A percentile compares a stretch with the other conserved stretches of the same genome.
phyloP scores from a whole-genome alignment of 495 filamentous ascomycete genomes.

The Penicillium crystallinum region DNA sequence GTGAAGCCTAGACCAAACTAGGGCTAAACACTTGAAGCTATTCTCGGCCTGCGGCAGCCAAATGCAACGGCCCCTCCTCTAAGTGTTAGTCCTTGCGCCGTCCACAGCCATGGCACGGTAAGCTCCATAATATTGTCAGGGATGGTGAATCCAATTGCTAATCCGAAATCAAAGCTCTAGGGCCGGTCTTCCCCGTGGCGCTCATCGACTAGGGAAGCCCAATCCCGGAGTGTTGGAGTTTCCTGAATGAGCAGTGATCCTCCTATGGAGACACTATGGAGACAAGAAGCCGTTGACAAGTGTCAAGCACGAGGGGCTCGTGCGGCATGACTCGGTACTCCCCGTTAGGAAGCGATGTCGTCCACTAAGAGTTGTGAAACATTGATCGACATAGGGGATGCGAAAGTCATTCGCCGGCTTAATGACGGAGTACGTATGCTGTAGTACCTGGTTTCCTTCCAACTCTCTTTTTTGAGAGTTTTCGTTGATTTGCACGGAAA shows the following conservation, averaged over 20 bases:
- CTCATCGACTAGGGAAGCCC: neutral
- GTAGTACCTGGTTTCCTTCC: neutral
- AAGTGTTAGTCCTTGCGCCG: neutral
- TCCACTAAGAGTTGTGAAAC: neutral
- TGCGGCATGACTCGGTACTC: neutral
- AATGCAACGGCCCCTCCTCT: neutral
- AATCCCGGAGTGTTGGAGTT: neutral
- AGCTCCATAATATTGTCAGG: neutral
- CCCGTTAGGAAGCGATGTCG: neutral
- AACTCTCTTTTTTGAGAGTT: neutral
- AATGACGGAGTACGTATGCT: too few species aligned
- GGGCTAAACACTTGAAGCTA: conserved; percentile 1
- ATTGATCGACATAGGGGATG: neutral
- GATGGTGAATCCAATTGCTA: neutral
- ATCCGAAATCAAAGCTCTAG: neutral
- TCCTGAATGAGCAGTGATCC: neutral
- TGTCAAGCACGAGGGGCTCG: neutral
- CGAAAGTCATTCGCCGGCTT: neutral
- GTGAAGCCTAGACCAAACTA: neutral
- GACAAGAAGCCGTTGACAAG: neutral
- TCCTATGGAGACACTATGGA: neutral
- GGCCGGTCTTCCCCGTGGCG: neutral
- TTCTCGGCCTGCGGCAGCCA: neutral
- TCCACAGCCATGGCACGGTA: too few species aligned
- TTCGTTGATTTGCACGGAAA: neutral